phyloP scores from a whole-genome alignment of 192 early-diverging fungal species.

The Backusella australiensis region DNA sequence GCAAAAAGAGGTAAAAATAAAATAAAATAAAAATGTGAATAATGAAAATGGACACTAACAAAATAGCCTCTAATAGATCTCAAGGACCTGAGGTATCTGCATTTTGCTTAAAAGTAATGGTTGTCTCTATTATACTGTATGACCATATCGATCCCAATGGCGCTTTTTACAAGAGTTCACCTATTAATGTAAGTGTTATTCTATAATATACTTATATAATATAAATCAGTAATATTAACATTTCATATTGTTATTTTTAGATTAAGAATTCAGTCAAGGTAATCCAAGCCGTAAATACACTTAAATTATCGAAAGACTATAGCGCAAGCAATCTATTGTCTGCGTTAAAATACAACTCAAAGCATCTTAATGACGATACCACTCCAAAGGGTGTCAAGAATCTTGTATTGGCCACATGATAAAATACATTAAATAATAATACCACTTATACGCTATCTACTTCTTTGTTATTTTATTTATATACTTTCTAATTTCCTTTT shows the following conservation, averaged over 20 bases:
- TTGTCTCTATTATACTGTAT: constrained; percentile 84
- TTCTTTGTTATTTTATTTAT: neutral
- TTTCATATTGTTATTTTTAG: constrained; percentile 17
- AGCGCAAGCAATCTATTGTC: constrained; percentile 62
- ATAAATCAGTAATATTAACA: neutral
- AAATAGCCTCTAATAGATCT: constrained; percentile 32
- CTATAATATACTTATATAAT: neutral
- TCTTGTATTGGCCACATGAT: constrained; percentile 39
- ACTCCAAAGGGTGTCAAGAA: constrained; percentile 71
- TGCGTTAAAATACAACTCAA: constrained; percentile 71
- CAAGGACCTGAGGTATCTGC: constrained; percentile 60
- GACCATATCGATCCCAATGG: constrained; percentile 85
- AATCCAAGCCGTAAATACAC: constrained; percentile 37
- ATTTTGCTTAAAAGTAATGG: constrained; percentile 86
- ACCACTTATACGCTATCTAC: neutral
- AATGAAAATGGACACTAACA: neutral
- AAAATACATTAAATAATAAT: neutral
- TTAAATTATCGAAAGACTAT: constrained; percentile 27
- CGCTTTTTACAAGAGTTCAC: constrained; percentile 71
- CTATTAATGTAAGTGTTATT: constrained; percentile 70
- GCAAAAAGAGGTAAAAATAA: constrained; percentile 52
- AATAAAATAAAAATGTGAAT: neutral
- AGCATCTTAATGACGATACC: constrained; percentile 76
- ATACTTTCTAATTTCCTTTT: neutral
- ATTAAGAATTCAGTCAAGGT: constrained; percentile 37